Base-by-base conservation (phyloP, 108 stramenopile species). In the Seminavis robusta region DNA sequence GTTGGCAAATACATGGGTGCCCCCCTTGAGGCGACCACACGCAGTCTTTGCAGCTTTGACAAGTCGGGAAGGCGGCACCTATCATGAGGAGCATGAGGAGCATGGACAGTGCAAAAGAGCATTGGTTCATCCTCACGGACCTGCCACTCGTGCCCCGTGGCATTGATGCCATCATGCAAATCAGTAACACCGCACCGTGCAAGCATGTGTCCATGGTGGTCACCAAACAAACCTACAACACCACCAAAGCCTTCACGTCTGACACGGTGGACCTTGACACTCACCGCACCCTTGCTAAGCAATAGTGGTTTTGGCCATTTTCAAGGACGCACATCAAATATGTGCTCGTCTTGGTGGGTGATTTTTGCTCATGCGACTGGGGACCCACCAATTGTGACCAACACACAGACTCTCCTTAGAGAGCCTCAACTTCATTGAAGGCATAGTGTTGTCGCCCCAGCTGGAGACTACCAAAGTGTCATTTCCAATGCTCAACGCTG, bases 171-270 rank as follows among this genome's bases (percentile, higher is more conserved):
- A 3, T 30, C 31, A n/a, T n/a, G n/a, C 9, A 61, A 15, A 3
- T 47, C 45, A 3, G 52, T 60, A 9, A 15, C 31, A 2, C 67
- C 67, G 33, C 61, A 51, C 21, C 67, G 67, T 19, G 51, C 67
- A 4, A 68, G 13, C 31, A 52, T 44, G 1, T 46, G 52, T 21
- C 28, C 20, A 0, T 40, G 24, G 34, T 37, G 61, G 25, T 43
- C 30, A 23, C 67, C 67, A 29, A 61, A 40, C 1, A 68, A 40
- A 40, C 63, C 63, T 24, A 64, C 53, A 33, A 32, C 32, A 27
- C 42, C 52, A 3, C 25, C 40, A 56, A 67, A 67, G n/a, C 24
- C 17, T 13, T 55, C 52, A 13, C 33, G 16, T 17, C 33, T 2
- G 25, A 19, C 50, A 25, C 24, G 21, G 16, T 36, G 30, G 13